A percentile compares a stretch with the other conserved stretches of the same genome.
Conservation (phyloP, 257 asterid species). For the Dorcoceras hygrometricum region DNA sequence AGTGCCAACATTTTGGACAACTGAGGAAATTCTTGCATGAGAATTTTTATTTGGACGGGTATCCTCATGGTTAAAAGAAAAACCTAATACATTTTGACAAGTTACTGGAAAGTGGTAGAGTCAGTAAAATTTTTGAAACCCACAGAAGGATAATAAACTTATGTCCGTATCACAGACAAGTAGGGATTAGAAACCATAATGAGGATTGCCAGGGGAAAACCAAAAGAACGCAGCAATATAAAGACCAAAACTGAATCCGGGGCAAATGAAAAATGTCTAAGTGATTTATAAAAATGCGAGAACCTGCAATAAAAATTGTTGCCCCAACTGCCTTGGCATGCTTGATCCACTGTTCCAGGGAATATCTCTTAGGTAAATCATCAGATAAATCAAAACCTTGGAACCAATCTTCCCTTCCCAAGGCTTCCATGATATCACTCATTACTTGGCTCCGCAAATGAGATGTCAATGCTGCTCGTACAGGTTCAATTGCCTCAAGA, state of each 20-base stretch:
- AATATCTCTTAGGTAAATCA: slow-evolving; percentile 54
- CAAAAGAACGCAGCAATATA: neutral
- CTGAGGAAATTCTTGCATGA: no score
- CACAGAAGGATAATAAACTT: neutral
- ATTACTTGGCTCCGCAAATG: slow-evolving; percentile 67
- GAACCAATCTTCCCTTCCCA: slow-evolving; percentile 67
- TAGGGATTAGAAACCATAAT: neutral
- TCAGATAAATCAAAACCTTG: slow-evolving; percentile 78
- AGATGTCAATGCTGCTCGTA: slow-evolving; percentile 68
- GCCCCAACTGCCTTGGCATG: slow-evolving; percentile 74
- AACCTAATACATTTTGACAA: neutral
- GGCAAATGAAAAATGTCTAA: neutral
- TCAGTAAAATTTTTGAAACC: neutral
- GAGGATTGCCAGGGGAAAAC: neutral
- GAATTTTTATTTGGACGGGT: no score
- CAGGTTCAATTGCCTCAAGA: slow-evolving; percentile 76
- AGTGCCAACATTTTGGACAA: neutral
- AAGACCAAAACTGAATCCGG: neutral
- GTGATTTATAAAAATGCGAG: slow-evolving; percentile 16
- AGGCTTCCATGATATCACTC: slow-evolving; percentile 66
- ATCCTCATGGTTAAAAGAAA: neutral
- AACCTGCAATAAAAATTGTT: slow-evolving; percentile 85
- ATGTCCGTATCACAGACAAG: neutral
- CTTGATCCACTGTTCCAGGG: slow-evolving; percentile 76
- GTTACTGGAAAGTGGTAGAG: slow-evolving; percentile 3